Evolutionary conservation across 805 yeast species (phyloP).

Genomic region (Metschnikowia gelsemii): DNA sequence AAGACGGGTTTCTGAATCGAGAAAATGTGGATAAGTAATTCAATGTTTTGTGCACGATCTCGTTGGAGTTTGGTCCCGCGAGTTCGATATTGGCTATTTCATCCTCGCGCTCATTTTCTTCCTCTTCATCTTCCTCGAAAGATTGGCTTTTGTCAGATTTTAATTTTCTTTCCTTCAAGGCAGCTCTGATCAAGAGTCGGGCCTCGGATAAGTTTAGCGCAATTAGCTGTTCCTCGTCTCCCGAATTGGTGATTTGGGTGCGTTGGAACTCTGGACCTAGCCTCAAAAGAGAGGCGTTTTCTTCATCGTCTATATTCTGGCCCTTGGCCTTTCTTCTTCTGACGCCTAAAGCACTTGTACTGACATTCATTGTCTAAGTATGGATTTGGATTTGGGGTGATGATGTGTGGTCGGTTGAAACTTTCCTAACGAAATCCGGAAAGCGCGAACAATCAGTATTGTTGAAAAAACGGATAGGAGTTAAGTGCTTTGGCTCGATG

Average conservation of each 20-base stretch:
- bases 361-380: slow-evolving; percentile 65
- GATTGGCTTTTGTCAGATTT: slow-evolving; percentile 34
- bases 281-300: slow-evolving; percentile 82
- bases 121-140: slow-evolving; percentile 32
- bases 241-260: slow-evolving; percentile 77
- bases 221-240: slow-evolving; percentile 71
- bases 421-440: background rate
- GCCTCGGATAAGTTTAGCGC: slow-evolving; percentile 90
- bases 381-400: background rate
- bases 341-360: slow-evolving; percentile 84
- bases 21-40: slow-evolving; percentile 84
- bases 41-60: slow-evolving; percentile 87
- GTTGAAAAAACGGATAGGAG: background rate
- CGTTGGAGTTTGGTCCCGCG: slow-evolving; percentile 75
- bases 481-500: background rate
- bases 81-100: slow-evolving; percentile 47
- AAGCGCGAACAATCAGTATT: slow-evolving; percentile 1
- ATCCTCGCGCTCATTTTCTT: slow-evolving; percentile 43
- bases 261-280: slow-evolving; percentile 92
- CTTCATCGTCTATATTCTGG: slow-evolving; percentile 77
- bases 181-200: slow-evolving; percentile 83
- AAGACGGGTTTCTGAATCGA: slow-evolving; percentile 86
- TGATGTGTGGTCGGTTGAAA: too few relatives aligned
- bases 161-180: slow-evolving; percentile 61
- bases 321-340: slow-evolving; percentile 64